Conservation (phyloP, 2,329 filamentous ascomycete genomes). For the Ophiostoma fasciatum region DNA sequence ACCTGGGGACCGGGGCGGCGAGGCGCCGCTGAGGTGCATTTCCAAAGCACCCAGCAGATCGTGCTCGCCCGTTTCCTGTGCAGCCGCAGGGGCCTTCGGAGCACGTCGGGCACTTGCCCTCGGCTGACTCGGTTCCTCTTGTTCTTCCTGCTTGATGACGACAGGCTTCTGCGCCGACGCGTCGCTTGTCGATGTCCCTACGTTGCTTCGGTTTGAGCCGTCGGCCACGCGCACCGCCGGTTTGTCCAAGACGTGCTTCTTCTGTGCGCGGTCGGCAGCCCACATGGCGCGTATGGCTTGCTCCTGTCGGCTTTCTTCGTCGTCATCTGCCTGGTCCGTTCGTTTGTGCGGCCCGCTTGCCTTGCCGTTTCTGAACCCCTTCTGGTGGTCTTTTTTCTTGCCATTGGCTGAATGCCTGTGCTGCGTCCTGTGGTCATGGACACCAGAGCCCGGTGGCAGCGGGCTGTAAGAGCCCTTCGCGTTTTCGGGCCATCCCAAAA, state of each 20-base stretch:
- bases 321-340: constrained; percentile 14
- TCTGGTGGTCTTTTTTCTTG: constrained; percentile 8
- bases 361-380: neutral
- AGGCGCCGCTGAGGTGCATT: constrained; percentile 12
- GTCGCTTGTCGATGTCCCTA: no score
- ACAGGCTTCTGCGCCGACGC: neutral
- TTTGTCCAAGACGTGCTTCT: neutral
- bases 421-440: neutral
- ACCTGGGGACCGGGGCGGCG: neutral
- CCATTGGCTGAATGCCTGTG: neutral
- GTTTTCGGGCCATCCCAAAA: constrained; percentile 12
- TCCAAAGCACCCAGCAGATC: constrained; percentile 15
- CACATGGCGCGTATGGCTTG: constrained; percentile 20
- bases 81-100: neutral
- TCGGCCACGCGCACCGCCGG: neutral
- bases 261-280: constrained; percentile 16
- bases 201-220: neutral
- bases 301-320: constrained; percentile 16
- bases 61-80: constrained; percentile 4
- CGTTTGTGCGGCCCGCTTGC: constrained; percentile 12
- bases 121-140: neutral
- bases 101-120: neutral
- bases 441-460: no score
- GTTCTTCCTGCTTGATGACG: neutral
- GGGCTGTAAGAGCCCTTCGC: no score